Conservation (phyloP, 2,329 filamentous ascomycete species). For the Scorias spongiosa region DNA sequence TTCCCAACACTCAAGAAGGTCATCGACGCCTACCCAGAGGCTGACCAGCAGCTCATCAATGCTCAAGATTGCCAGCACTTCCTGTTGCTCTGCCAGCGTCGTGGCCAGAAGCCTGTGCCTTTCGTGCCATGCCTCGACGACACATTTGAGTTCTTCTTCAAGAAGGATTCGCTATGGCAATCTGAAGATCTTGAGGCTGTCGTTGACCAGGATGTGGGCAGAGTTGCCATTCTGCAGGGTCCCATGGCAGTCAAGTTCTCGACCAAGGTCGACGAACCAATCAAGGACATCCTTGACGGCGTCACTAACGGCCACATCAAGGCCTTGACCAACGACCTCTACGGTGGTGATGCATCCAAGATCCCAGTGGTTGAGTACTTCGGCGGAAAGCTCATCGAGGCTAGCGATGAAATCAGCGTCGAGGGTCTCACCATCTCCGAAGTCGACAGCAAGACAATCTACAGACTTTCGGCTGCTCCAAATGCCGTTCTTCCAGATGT, state of each 20-base stretch:
- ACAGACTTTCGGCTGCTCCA: constrained; percentile 64
- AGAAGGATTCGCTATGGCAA: constrained; percentile 99
- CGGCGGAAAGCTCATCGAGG: constrained; percentile 67
- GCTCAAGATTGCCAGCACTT: constrained; percentile 98
- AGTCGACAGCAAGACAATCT: constrained; percentile 65
- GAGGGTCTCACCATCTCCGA: constrained; percentile 77
- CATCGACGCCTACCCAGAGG: constrained; percentile 68
- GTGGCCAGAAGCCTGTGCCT: constrained; percentile 87
- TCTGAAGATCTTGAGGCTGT: constrained; percentile 95
- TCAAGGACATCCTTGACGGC: constrained; percentile 84
- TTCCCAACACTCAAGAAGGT: constrained; percentile 66
- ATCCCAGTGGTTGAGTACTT: constrained; percentile 91
- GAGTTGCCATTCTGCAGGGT: constrained; percentile 91
- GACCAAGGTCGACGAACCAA: constrained; percentile 76
- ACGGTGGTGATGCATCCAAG: constrained; percentile 53
- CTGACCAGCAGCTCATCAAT: constrained; percentile 83
- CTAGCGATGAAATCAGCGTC: constrained; percentile 57
- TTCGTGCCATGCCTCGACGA: constrained; percentile 94
- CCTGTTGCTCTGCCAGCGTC: constrained; percentile 77
- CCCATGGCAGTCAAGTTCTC: constrained; percentile 87
- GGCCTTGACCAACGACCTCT: constrained; percentile 63
- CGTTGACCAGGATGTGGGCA: constrained; percentile 85
- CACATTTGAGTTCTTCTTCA: constrained; percentile 98
- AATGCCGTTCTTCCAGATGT: constrained; percentile 59
- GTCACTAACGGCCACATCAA: constrained; percentile 82